phyloP scores from a whole-genome alignment of 805 yeast species.

The Teunomyces barrocoloradensis region DNA sequence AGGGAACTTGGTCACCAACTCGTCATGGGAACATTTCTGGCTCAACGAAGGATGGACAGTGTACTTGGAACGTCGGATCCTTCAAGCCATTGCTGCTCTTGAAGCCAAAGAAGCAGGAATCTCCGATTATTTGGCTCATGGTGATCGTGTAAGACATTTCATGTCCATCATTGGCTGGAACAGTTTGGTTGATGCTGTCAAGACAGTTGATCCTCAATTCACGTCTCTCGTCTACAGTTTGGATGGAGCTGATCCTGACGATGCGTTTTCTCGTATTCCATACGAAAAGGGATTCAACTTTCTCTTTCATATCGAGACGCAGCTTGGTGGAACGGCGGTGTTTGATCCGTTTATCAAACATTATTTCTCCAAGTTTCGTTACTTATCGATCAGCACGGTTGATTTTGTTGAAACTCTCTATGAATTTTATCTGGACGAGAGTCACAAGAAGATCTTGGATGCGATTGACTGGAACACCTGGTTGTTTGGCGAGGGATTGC shows the following conservation, averaged over 20 bases:
- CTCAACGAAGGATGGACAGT: slow-evolving; percentile 97
- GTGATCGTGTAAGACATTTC: slow-evolving; percentile 75
- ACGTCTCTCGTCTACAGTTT: slow-evolving; percentile 63
- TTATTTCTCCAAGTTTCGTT: slow-evolving; percentile 27
- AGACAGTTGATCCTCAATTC: slow-evolving; percentile 47
- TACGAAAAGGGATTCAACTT: slow-evolving; percentile 88
- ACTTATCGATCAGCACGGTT: slow-evolving; percentile 25
- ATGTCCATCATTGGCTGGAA: slow-evolving; percentile 88
- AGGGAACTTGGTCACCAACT: slow-evolving; percentile 86
- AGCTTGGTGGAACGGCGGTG: slow-evolving; percentile 20
- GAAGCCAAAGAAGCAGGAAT: slow-evolving; percentile 18
- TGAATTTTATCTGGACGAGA: slow-evolving; percentile 21
- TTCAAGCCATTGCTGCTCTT: slow-evolving; percentile 50
- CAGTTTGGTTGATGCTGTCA: slow-evolving; percentile 65
- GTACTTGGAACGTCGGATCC: slow-evolving; percentile 80
- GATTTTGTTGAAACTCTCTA: slow-evolving; percentile 26
- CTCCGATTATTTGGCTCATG: slow-evolving; percentile 40
- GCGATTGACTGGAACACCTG: slow-evolving; percentile 27
- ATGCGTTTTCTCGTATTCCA: slow-evolving; percentile 82
- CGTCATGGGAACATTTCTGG: slow-evolving; percentile 94
- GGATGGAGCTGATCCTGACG: slow-evolving; percentile 80
- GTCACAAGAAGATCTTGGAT: slow-evolving; percentile 19
- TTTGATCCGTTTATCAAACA: slow-evolving; percentile 29
- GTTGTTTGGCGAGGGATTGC: slow-evolving; percentile 27
- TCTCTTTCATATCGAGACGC: slow-evolving; percentile 25